Base-by-base conservation (phyloP, 768 basidiomycete species). In the Gloeophyllum trabeum region DNA sequence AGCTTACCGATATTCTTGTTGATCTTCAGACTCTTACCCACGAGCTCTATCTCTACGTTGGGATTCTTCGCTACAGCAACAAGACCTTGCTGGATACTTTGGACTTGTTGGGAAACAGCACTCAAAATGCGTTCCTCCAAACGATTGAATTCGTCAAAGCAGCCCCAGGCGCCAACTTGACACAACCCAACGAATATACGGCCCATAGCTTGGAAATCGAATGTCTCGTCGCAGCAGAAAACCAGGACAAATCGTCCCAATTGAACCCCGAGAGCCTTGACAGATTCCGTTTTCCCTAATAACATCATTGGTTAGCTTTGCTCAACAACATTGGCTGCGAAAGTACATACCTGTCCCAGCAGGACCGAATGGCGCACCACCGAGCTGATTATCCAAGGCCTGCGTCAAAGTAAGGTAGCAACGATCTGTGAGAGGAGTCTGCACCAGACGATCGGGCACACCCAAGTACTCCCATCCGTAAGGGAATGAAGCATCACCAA, bases 151-250 rank as follows among this genome's bases (percentile, higher is more conserved):
- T 96, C 92, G 57, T 96, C 92, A 61, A 93, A 92, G 55, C 88
- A 93, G 10, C 96, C 96, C 96, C 96, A 99, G 1, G 96, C 96
- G 24, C 96, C 96, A 25, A 98, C 96, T 69, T 96, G 93, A 64
- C 96, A 99, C 12, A 99, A 75, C 40, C 96, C 96, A 52, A 98
- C 81, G 58, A 99, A 99, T 52, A 99, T 98, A 48, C 96, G 87
- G 48, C 96, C 96, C 96, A 99, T 98, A 1, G 96, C 96, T 59
- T 98, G 93, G 71, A 98, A 98, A 61, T 99, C 96, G 61, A 99
- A 98, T 0, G 89, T 96, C 60, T 99, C 96, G 61, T 99, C 96
- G 55, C 96, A 99, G 58, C 96, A 98, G 67, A 99, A 99, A n/a
- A 99, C 96, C 38, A 99, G 72, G n/a, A 99, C 96, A 54, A 99